These are phyloP conservation scores for Penicillium sp. DNA, from an alignment of 2,329 filamentous ascomycete species.

Conservation along the genomic window DNA sequence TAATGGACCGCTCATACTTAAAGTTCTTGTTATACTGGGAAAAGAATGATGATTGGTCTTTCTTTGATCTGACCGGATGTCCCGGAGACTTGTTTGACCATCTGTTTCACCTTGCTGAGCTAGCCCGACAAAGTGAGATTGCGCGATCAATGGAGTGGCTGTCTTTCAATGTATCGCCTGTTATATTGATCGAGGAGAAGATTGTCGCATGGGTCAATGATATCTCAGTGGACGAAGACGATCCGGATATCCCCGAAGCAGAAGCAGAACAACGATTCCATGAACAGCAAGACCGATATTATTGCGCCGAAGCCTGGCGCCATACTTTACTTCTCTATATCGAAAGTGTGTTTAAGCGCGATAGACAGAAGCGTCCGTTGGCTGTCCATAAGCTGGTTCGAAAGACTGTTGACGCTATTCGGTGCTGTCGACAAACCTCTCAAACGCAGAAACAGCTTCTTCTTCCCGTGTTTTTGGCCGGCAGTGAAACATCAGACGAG, in stretches of 20 bases:
- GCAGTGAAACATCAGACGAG: conserved; percentile 26
- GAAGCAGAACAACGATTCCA: conserved; percentile 21
- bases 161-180: conserved; percentile 16
- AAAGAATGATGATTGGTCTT: conserved; percentile 27
- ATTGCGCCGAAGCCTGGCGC: conserved; percentile 40
- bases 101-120: conserved; percentile 30
- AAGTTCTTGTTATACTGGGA: conserved; percentile 21
- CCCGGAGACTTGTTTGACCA: conserved; percentile 29
- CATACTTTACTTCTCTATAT: conserved; percentile 37
- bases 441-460: conserved; percentile 41
- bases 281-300: conserved; percentile 28
- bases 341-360: conserved; percentile 30
- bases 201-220: not conserved
- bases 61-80: conserved; percentile 38
- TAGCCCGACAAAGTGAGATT: conserved; percentile 33
- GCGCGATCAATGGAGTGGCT: conserved; percentile 33
- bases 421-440: conserved; percentile 29
- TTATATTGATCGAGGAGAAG: conserved; percentile 25
- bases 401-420: conserved; percentile 33
- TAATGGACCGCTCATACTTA: conserved; percentile 26
- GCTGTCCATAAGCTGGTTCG: conserved; percentile 24
- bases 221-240: not conserved
- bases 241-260: not conserved
- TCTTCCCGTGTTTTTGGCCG: conserved; percentile 40
- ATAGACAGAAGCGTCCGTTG: conserved; percentile 13